Percentiles rank a stretch among this genome's conserved stretches.
Evolutionary conservation across 257 asterid genomes (phyloP).

Genomic region (Solanum paucissectum): DNA sequence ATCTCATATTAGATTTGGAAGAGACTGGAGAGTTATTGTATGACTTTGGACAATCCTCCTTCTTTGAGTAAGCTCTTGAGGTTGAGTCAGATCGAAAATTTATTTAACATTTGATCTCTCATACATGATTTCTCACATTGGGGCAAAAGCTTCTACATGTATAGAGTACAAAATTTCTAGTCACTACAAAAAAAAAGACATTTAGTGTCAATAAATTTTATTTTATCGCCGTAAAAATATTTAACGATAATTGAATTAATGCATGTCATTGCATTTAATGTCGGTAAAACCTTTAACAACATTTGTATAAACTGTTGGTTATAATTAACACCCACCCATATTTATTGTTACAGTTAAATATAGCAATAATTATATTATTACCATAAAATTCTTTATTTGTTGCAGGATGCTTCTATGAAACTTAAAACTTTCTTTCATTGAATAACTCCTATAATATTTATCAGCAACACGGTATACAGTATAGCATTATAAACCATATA

Average conservation of each 20-base stretch:
- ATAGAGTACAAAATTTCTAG: neutral
- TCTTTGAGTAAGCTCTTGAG: neutral
- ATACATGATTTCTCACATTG: neutral
- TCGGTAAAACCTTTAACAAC: too few relatives aligned
- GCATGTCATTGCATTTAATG: rapidly evolving
- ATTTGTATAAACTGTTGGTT: neutral
- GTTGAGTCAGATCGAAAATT: neutral
- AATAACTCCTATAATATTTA: too few relatives aligned
- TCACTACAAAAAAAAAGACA: neutral
- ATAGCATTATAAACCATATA: neutral
- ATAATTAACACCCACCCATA: too few relatives aligned
- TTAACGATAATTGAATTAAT: too few relatives aligned
- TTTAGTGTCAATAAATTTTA: too few relatives aligned
- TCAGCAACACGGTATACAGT: neutral
- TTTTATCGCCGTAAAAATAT: neutral
- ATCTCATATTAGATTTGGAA: neutral
- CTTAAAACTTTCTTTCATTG: neutral
- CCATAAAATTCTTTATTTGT: too few relatives aligned
- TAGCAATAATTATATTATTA: too few relatives aligned
- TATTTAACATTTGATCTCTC: too few relatives aligned
- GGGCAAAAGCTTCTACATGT: neutral
- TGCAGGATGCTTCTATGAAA: too few relatives aligned
- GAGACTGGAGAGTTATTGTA: neutral
- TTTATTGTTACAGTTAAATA: too few relatives aligned
- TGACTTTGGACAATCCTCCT: too few relatives aligned